Evolutionary conservation across 2,329 filamentous ascomycete species (phyloP), one percentile per base, ranked within the genome.

Genomic region (Penicillium sp.): DNA sequence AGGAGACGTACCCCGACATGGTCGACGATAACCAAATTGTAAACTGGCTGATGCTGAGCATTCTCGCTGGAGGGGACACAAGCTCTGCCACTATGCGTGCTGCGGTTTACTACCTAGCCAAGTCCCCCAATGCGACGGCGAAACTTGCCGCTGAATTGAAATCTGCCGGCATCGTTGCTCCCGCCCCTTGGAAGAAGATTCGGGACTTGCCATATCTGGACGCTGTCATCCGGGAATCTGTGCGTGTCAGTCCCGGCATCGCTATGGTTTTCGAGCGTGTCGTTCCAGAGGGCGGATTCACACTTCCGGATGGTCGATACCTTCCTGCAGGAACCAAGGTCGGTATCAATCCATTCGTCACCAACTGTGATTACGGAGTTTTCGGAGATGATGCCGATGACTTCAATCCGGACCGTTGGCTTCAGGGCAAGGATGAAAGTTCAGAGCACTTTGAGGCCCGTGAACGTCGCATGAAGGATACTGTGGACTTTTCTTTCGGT

Each of bases 201-300:
- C 54, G 55, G 7, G 45, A 49, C 8, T 43, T 64, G 0, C 60
- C 63, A 0, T 80, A 80, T 57, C 71, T 82, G 9, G 69, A 76
- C 36, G 78, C 79, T 3, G 73, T 78, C 2, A 69, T 82, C 16
- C 75, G 73, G 16, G 80, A 83, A 61, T 67, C 74, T 0, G 63
- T 76, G 54, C 72, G 79, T 3, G 62, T 79, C 10, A 75, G 79
- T 53, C 77, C 79, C 1, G 71, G 68, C 2, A 67, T 80, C 2
- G 73, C 69, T 9, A 70, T 79, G 54, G 60, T 73, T 0, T 74
- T 80, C 13, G 76, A 80, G 58, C 75, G 80, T 1, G 61, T 76
- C 0, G 78, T 76, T 0, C 78, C 78, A 1, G 49, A 55, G 12
- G 56, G 48, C n/a, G 62, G 63, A 0, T 54, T 64, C 7, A 60